Evolutionary conservation across 208 protist genomes (phyloP).

Genomic region (Leishmania gerbilli): DNA sequence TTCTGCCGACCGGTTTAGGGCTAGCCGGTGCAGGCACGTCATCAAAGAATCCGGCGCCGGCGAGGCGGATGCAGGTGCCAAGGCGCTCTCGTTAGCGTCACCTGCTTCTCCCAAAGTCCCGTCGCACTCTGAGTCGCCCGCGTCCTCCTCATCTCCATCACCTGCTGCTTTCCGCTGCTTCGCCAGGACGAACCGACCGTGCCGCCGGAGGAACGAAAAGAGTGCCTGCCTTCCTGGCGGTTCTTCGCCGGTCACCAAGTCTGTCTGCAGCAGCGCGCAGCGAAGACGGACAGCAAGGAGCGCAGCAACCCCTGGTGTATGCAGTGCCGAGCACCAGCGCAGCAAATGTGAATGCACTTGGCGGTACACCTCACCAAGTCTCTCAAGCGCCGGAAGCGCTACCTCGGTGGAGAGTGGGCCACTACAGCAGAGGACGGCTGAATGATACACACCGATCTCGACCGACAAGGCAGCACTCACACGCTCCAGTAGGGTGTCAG

Average conservation of each 20-base stretch:
- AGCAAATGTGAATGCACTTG: slow-evolving; percentile 35
- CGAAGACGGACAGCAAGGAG: slow-evolving; percentile 57
- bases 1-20: slow-evolving; percentile 51
- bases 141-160: background rate
- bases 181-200: slow-evolving; percentile 33
- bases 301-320: slow-evolving; percentile 25
- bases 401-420: background rate
- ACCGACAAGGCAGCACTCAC: slow-evolving; percentile 14
- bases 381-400: slow-evolving; percentile 39
- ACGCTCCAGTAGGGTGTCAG: slow-evolving; percentile 23
- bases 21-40: slow-evolving; percentile 64
- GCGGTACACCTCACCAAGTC: slow-evolving; percentile 38
- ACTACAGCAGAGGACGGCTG: slow-evolving; percentile 10
- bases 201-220: slow-evolving; percentile 47
- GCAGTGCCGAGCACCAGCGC: slow-evolving; percentile 56
- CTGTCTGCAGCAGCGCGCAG: slow-evolving; percentile 60
- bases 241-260: slow-evolving; percentile 63
- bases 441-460: slow-evolving; percentile 23
- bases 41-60: slow-evolving; percentile 40
- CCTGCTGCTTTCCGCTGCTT: background rate
- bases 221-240: slow-evolving; percentile 51
- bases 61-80: background rate
- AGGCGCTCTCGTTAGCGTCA: background rate
- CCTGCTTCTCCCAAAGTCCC: background rate
- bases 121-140: background rate